Base-by-base conservation (phyloP, 129 eudicot species). In the Artemisia argyi region DNA sequence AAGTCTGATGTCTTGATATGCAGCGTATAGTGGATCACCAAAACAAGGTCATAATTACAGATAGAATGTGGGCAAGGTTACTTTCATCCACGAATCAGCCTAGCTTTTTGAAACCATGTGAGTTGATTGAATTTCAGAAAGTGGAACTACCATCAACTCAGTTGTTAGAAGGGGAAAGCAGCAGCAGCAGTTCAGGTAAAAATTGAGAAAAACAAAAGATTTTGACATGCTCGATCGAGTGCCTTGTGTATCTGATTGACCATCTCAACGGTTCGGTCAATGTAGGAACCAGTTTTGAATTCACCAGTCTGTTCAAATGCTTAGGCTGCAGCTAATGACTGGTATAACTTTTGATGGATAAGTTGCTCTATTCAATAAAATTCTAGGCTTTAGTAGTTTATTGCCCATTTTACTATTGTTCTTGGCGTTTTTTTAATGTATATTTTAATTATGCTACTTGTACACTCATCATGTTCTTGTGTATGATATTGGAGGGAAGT, bases 61-160 rank as follows among this genome's bases (percentile, higher is more conserved):
- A 86, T 61, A 83, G 87, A 80, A 86, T 86, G 91, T 86, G 91
- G 91, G 91, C 91, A n/a, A 77, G 89, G 71, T 76, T 87, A 61
- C 89, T 87, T 19, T 71, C 92, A 19, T 86, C 92, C 13, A 86
- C 92, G 3, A 81, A 81, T 75, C 92, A 86, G 75, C 92, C 88
- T 26, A 87, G 92, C 77, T 87, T 87, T 65, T 56, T 87, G 71
- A 52, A 80, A 71, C 79, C 78, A 22, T 69, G 68, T 48, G 72
- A 68, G 3, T 18, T 83, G 26, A 48, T 60, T 22, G 86, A 81
- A 50, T 79, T 76, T 60, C 76, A 78, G 64, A 72, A 75, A 56
- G 83, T 61, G 47, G 83, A 83, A 83, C 75, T 51, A 28, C 66
- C 67, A 9, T 17, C 24, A 22, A 68, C 58, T 19, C 75, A 58